Percentiles rank a stretch among this genome's conserved stretches.
Conservation (phyloP, 1,139 yeast genomes). For the Magnusiomyces tetraspermus region DNA sequence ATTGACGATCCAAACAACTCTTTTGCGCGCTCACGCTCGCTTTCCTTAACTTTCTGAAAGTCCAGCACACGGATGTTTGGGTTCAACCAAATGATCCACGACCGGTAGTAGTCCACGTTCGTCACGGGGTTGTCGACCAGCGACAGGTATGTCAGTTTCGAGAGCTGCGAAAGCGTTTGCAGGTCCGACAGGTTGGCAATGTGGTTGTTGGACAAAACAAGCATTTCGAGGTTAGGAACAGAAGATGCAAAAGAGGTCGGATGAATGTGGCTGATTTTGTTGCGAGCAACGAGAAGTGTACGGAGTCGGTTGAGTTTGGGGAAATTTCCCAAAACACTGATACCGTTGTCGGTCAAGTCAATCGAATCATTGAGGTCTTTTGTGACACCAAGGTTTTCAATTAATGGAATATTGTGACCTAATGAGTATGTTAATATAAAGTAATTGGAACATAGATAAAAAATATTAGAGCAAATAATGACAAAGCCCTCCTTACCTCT, state of each 20-base stretch:
- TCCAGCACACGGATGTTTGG: slow-evolving; percentile 62
- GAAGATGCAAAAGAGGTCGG: slow-evolving; percentile 26
- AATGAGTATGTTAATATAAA: not conserved
- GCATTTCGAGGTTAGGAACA: slow-evolving; percentile 40
- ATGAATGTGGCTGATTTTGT: slow-evolving; percentile 41
- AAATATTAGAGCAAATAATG: not conserved
- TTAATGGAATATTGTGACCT: slow-evolving; percentile 33
- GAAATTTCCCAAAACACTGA: slow-evolving; percentile 44
- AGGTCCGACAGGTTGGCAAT: slow-evolving; percentile 38
- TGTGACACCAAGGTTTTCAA: slow-evolving; percentile 39
- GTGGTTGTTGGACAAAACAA: slow-evolving; percentile 48
- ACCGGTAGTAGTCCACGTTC: slow-evolving; percentile 46
- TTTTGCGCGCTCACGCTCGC: slow-evolving; percentile 42
- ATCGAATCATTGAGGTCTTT: slow-evolving; percentile 43
- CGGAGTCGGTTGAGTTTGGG: slow-evolving; percentile 41
- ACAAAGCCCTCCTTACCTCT: slow-evolving; percentile 27
- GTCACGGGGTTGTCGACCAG: slow-evolving; percentile 57
- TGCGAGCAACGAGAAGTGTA: slow-evolving; percentile 49
- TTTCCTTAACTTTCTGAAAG: slow-evolving; percentile 48
- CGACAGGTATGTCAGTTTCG: slow-evolving; percentile 40
- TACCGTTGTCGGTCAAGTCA: slow-evolving; percentile 60
- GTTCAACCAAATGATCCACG: slow-evolving; percentile 48
- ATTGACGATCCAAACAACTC: slow-evolving; percentile 39
- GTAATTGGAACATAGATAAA: not conserved
- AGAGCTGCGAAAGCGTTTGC: slow-evolving; percentile 33